Base-by-base conservation (phyloP, 306 rosid genomes). In the Phaseolus lunatus region DNA sequence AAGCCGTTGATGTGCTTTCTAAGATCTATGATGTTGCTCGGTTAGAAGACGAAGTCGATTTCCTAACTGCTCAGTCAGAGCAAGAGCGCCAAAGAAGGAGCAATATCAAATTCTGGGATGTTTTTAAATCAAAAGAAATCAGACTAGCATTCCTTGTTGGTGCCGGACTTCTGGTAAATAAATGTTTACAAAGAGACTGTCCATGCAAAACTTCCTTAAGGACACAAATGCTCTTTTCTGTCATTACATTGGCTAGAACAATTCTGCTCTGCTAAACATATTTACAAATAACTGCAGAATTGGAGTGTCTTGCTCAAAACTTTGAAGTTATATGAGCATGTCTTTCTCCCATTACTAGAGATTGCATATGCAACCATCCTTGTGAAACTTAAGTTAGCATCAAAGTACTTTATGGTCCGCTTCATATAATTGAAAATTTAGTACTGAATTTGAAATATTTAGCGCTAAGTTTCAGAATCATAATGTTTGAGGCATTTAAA, bases 71-170 rank as follows among this genome's bases (percentile, higher is more conserved):
- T 78, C 93, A 91, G 64, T 68, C 83, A 48, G 97, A 91, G 85
- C 89, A 85, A 86, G 98, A 93, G n/a, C 85, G 75, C 80, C 86
- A 78, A 67, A 93, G 62, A 80, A 84, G 81, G 86, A 80, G 35
- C n/a, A 73, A 66, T 57, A 75, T 89, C 85, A 89, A 84, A 69
- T 89, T 78, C 75, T 75, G 52, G 88, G 86, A 87, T 68, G 97
- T 89, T 64, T 93, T 89, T 49, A 83, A 37, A 82, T 77, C 83
- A 58, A 91, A 93, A 82, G 93, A 93, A 90, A 91, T 88, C 84
- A 78, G 95, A 78, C 81, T 91, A 35, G 93, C 98, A n/a, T 93
- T 93, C 87, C 53, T 93, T 16, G 97, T 88, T 43, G 98, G 97
- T 71, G 98, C 86, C 16, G 96, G 96, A 76, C 87, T 93, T 73